Percentiles rank a stretch among this genome's conserved stretches.
Evolutionary conservation across 768 basidiomycete genomes (phyloP).

Genomic region (Leccinum subtestaceum): DNA sequence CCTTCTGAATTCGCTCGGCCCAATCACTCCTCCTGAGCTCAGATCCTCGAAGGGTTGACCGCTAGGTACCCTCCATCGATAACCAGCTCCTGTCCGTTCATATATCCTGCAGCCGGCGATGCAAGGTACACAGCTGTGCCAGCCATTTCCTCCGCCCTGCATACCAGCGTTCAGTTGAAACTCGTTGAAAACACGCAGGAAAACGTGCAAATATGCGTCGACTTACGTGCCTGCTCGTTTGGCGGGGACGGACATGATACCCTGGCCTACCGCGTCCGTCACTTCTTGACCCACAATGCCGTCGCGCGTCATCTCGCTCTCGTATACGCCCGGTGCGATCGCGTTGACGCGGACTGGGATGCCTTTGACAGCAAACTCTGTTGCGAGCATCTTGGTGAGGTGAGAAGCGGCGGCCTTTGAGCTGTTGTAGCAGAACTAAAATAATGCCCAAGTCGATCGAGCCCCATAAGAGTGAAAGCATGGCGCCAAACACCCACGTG

Average conservation of each 20-base stretch:
- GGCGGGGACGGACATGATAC: slow-evolving; percentile 59
- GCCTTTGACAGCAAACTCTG: slow-evolving; percentile 68
- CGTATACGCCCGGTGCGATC: slow-evolving; percentile 73
- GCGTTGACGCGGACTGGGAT: slow-evolving; percentile 71
- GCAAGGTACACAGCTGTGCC: slow-evolving; percentile 75
- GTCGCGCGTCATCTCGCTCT: slow-evolving; percentile 70
- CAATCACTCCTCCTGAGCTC: slow-evolving; percentile 5
- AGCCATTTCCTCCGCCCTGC: slow-evolving; percentile 69
- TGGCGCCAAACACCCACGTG: slow-evolving; percentile 52
- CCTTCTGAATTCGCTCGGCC: neutral
- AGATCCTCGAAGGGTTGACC: slow-evolving; percentile 62
- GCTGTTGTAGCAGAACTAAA: slow-evolving; percentile 79
- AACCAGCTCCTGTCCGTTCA: slow-evolving; percentile 74
- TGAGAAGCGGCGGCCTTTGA: slow-evolving; percentile 76
- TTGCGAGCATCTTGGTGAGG: slow-evolving; percentile 72
- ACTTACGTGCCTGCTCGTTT: slow-evolving; percentile 65
- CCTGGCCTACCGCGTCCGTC: slow-evolving; percentile 55
- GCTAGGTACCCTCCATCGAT: slow-evolving; percentile 74
- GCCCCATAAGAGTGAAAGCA: neutral
- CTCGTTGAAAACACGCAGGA: neutral
- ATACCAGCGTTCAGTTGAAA: slow-evolving; percentile 1
- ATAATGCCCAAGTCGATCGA: neutral
- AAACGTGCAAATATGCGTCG: neutral
- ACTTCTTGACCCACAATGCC: slow-evolving; percentile 44
- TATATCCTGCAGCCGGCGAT: slow-evolving; percentile 69